phyloP scores from a whole-genome alignment of 108 stramenopile genomes.

The Skeletonema tropicum region DNA sequence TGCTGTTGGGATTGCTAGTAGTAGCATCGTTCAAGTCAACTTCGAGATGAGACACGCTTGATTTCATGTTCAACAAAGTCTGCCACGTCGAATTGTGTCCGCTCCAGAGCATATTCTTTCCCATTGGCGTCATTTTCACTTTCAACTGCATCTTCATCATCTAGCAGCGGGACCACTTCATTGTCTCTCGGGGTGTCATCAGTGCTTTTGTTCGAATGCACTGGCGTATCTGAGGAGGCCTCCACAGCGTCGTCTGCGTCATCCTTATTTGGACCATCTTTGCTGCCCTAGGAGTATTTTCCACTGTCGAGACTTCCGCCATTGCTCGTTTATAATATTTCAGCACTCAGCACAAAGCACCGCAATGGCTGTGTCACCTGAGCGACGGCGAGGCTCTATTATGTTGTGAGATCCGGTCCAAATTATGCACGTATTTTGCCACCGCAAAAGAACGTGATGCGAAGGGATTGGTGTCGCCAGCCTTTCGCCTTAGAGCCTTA shows the following conservation, averaged over 20 bases:
- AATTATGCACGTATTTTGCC: no score
- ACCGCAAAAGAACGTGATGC: no score
- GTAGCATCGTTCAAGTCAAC: not conserved
- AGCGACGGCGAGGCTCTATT: no score
- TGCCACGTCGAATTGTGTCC: not conserved
- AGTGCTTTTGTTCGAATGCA: not conserved
- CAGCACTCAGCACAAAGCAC: not conserved
- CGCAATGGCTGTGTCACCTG: not conserved
- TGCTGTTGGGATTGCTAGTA: not conserved
- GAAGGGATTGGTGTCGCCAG: no score
- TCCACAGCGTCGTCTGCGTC: not conserved
- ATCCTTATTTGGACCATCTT: not conserved
- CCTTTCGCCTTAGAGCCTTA: no score
- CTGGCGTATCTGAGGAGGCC: not conserved
- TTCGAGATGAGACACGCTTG: not conserved
- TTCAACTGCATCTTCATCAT: not conserved
- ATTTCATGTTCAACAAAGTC: conserved; percentile 2
- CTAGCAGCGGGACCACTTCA: not conserved
- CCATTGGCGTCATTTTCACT: not conserved
- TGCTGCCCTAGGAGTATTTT: not conserved
- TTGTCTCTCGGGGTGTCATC: not conserved
- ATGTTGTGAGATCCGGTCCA: no score
- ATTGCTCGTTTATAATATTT: not conserved
- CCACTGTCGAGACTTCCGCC: not conserved
- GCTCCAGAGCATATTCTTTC: not conserved